Evolutionary conservation across 164 flowering plant genomes (phyloP).

Genomic region (Umbellularia californica): DNA sequence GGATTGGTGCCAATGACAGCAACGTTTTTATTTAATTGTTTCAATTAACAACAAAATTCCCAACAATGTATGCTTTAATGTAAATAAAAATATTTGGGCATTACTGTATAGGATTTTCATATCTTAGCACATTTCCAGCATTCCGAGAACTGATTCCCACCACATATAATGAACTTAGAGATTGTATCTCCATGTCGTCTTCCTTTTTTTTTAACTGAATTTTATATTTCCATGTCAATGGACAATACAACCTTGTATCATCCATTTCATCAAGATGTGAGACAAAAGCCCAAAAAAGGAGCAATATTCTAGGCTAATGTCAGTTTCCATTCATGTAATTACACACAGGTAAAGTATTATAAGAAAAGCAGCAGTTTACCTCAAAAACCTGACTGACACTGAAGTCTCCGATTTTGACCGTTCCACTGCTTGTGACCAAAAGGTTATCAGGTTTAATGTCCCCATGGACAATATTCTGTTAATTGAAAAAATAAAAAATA

Average conservation of each 20-base stretch:
- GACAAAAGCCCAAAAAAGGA: neutral
- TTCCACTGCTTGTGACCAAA: constrained; percentile 67
- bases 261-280: neutral
- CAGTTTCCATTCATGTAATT: neutral
- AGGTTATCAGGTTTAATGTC: constrained; percentile 97
- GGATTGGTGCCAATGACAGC: neutral
- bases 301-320: neutral
- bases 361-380: constrained; percentile 37
- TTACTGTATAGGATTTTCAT: too few species aligned
- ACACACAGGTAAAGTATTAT: neutral
- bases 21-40: neutral
- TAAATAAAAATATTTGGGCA: too few species aligned
- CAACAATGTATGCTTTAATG: too few species aligned
- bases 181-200: neutral
- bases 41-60: neutral
- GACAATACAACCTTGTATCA: neutral
- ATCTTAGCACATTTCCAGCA: too few species aligned
- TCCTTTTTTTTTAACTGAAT: neutral
- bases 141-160: too few species aligned
- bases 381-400: constrained; percentile 96
- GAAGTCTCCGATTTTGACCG: constrained; percentile 92
- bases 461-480: constrained; percentile 90
- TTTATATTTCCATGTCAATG: neutral
- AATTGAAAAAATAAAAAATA: neutral
- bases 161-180: too few species aligned